A percentile compares a stretch with the other conserved stretches of the same genome.
phyloP scores from a whole-genome alignment of 2,329 filamentous ascomycete species.

The Lasiodiplodia sp. region DNA sequence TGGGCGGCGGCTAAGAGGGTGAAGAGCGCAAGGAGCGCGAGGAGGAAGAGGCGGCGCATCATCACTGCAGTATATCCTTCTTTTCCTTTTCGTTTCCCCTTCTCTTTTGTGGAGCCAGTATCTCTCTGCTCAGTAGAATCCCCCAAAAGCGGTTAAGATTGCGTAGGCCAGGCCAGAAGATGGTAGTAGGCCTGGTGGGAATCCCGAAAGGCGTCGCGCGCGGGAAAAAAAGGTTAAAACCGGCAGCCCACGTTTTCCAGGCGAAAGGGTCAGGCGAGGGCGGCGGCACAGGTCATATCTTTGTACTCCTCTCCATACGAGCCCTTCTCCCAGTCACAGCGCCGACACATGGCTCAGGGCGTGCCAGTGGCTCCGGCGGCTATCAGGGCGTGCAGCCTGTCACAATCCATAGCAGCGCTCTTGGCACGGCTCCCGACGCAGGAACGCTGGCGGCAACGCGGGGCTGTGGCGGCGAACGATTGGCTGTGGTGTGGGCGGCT shows the following conservation, averaged over 20 bases:
- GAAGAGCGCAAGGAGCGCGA: conserved; percentile 19
- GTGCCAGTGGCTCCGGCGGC: conserved; percentile 12
- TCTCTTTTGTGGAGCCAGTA: not conserved
- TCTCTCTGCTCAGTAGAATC: conserved; percentile 3
- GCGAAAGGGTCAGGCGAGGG: no score
- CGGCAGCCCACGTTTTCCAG: not conserved
- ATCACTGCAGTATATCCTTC: not conserved
- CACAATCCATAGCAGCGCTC: not conserved
- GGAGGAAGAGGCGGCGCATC: not conserved
- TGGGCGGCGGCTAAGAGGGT: not conserved
- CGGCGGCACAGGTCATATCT: conserved; percentile 15
- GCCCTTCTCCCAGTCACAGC: not conserved
- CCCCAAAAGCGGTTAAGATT: not conserved
- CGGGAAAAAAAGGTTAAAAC: not conserved
- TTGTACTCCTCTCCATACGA: conserved; percentile 1
- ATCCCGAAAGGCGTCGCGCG: not conserved
- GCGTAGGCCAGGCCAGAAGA: not conserved
- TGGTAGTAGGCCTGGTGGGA: not conserved
- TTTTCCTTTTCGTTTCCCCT: not conserved
- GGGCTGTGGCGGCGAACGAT: conserved; percentile 20
- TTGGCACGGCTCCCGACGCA: conserved; percentile 16
- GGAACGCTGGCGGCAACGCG: conserved; percentile 18
- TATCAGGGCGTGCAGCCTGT: conserved; percentile 15
- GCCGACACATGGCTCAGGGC: conserved; percentile 8
- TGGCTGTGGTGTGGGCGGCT: conserved; percentile 17